These are phyloP conservation scores for Tetraselmis chui DNA, from an alignment of 139 green algal species.

Conservation along the genomic window DNA sequence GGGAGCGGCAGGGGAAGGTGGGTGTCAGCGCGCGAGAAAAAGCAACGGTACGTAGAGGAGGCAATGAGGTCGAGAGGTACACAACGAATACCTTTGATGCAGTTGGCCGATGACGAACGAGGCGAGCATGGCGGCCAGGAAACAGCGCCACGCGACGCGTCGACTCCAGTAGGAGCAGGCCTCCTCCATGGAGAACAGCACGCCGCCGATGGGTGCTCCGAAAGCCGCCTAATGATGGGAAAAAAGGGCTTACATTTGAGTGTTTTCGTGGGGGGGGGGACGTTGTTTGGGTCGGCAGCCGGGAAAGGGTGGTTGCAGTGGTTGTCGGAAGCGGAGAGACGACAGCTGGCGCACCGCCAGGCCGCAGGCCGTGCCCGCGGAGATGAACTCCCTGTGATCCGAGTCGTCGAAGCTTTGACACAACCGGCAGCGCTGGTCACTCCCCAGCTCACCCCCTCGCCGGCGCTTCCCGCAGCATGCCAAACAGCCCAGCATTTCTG, in stretches of 20 bases:
- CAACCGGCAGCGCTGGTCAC: slow-evolving; percentile 35
- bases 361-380: slow-evolving; percentile 69
- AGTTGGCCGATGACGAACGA: slow-evolving; percentile 60
- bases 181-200: slow-evolving; percentile 90
- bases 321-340: too few species aligned
- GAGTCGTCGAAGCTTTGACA: slow-evolving; percentile 45
- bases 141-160: slow-evolving; percentile 78
- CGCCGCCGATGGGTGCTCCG: slow-evolving; percentile 81
- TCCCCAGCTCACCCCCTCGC: slow-evolving; percentile 3
- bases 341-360: slow-evolving; percentile 61
- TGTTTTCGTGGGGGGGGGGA: too few species aligned
- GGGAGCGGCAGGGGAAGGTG: background rate
- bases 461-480: background rate
- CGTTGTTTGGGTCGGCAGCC: too few species aligned
- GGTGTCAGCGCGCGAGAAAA: too few species aligned
- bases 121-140: slow-evolving; percentile 63
- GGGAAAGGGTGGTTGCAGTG: too few species aligned
- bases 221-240: slow-evolving; percentile 70
- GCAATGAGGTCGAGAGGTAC: too few species aligned
- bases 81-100: slow-evolving; percentile 7
- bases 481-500: background rate
- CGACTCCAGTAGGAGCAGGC: slow-evolving; percentile 59
- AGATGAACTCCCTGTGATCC: slow-evolving; percentile 80
- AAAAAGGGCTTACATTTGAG: too few species aligned
- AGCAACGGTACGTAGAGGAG: too few species aligned